A percentile compares a stretch with the other conserved stretches of the same genome.
These are phyloP conservation scores for Penicillium cataractarum DNA, from an alignment of 495 filamentous ascomycete genomes.

Conservation along the genomic window DNA sequence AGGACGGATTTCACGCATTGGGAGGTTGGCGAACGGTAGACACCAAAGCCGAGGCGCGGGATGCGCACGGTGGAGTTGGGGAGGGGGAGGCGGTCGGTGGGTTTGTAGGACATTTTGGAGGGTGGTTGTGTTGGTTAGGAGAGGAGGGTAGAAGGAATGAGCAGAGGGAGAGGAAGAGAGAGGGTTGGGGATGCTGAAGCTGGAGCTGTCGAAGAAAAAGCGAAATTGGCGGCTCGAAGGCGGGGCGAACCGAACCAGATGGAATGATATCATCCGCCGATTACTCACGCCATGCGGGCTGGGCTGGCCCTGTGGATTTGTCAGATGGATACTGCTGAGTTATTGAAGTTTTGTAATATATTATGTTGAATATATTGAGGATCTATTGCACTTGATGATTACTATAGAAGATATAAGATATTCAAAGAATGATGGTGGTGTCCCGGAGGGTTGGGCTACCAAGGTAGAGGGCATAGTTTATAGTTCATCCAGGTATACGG, in stretches of 20 bases:
- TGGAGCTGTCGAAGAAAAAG: not conserved
- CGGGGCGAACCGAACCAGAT: conserved; percentile 18
- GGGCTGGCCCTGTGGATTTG: not conserved
- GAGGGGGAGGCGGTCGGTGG: conserved; percentile 58
- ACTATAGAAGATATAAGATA: not conserved
- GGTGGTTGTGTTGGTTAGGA: conserved; percentile 29
- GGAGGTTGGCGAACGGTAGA: conserved; percentile 59
- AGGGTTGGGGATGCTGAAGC: not conserved
- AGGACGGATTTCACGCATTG: conserved; percentile 59
- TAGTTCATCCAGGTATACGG: not conserved
- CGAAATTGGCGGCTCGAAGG: conserved; percentile 19
- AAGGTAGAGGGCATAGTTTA: not conserved
- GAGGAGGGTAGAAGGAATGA: not conserved
- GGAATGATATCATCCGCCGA: conserved; percentile 29
- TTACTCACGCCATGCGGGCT: conserved; percentile 3
- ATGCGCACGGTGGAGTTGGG: conserved; percentile 57
- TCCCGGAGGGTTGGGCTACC: not conserved
- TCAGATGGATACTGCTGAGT: not conserved
- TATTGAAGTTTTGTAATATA: too few species aligned
- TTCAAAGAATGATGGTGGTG: not conserved
- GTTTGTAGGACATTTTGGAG: conserved; percentile 40
- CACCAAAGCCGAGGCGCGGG: conserved; percentile 74
- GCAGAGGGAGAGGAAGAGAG: conserved; percentile 1
- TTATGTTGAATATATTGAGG: not conserved
- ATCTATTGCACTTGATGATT: not conserved